These are phyloP conservation scores for Chaetomium globosum DNA, from an alignment of 2,329 filamentous ascomycete genomes.

Conservation along the genomic window DNA sequence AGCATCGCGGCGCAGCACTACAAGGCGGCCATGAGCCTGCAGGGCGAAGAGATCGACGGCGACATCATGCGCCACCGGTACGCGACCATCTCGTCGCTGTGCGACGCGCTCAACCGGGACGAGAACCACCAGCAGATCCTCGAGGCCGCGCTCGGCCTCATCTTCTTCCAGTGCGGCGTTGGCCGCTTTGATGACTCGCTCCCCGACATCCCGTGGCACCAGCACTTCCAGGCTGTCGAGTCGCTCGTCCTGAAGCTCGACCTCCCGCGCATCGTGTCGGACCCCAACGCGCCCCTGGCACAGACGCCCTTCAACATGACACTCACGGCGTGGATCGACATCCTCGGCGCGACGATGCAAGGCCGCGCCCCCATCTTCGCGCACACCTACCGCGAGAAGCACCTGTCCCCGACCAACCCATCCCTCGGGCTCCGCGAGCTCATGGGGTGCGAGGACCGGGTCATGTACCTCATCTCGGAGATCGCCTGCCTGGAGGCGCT, in stretches of 20 bases:
- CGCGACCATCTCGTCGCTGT: conserved; percentile 82
- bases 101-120: conserved; percentile 77
- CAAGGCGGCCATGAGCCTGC: conserved; percentile 72
- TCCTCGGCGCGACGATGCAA: conserved; percentile 89
- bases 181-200: conserved; percentile 82
- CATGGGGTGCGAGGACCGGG: conserved; percentile 95
- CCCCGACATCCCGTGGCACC: conserved; percentile 92
- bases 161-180: conserved; percentile 93
- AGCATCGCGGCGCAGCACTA: conserved; percentile 91
- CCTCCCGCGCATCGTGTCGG: conserved; percentile 68
- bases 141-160: conserved; percentile 90
- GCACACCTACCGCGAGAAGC: conserved; percentile 93
- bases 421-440: conserved; percentile 80
- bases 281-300: conserved; percentile 59
- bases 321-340: conserved; percentile 92
- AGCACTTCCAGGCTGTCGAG: conserved; percentile 91
- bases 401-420: conserved; percentile 66
- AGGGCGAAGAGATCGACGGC: conserved; percentile 75
- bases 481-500: conserved; percentile 93
- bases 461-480: conserved; percentile 98
- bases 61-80: conserved; percentile 93
- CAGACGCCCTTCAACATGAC: conserved; percentile 94
- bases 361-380: conserved; percentile 85
- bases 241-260: conserved; percentile 84
- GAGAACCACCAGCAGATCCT: conserved; percentile 84